Evolutionary conservation across 306 rosid species (phyloP), one percentile per base, ranked within the genome.

Genomic region (Dalbergia cultrata): DNA sequence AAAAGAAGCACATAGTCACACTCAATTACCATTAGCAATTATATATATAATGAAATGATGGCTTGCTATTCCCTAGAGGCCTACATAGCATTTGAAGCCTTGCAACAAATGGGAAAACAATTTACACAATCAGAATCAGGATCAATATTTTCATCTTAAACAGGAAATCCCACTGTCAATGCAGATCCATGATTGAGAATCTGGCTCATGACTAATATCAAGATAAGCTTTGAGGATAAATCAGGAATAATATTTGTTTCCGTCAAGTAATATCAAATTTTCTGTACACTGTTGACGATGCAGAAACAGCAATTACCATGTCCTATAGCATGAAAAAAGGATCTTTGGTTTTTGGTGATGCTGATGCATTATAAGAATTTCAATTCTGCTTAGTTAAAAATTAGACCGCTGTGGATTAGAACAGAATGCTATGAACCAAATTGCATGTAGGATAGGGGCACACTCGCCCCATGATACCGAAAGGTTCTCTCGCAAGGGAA

Each of bases 121-220:
- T 43, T 78, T 41, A 45, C 45, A 74, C 56, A 53, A 39, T 66
- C 61, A 65, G 78, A 81, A 83, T 64, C 68, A 43, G 19, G 81
- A 63, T 75, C 64, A 70, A 58, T 52, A 67, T 54, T 73, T 53
- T 57, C 67, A 79, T 65, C 87, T 72, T 45, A 45, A 74, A 53
- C 64, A 77, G 79, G 3, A 43, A 43, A 43, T 43, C 11, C 11
- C 47, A 43, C 1, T 69, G 47, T 64, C 58, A 66, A 77, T 57
- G 53, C 53, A 72, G 52, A 17, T 56, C 6, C 33, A 56, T 6
- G 22, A 19, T 21, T 66, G 47, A 45, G 58, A 22, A 72, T 65
- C 54, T 13, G 13, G 72, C 62, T 65, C 39, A 8, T 26, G 19
- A 18, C 58, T 11, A 49, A n/a, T 62, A 71, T 65, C 44, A 26